Evolutionary conservation across 139 green algal genomes (phyloP), one percentile per base, ranked within the genome.

Genomic region (Chlamydomonas sphaeroides): DNA sequence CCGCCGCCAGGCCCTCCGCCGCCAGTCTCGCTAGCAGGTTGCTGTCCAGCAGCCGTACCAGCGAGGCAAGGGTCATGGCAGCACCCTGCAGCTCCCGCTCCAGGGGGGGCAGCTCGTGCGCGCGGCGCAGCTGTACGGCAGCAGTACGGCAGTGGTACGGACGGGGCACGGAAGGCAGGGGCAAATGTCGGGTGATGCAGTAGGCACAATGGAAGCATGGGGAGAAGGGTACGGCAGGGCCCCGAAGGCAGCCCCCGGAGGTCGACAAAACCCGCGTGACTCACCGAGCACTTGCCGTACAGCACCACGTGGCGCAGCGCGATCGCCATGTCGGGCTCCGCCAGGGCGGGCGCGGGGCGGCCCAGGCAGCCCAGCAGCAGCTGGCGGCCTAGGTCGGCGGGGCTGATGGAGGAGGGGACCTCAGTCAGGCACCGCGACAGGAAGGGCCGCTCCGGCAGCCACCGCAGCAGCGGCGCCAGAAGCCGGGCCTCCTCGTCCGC

Each of bases 331-430:
- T 79, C 71, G 20, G 18, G 51, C 6, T 28, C 11, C 10, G 30
- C 35, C 53, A 79, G 36, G 51, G 33, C 7, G 21, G 53, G 51
- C 20, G 67, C 35, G 5, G 71, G 49, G 17, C 51, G 51, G 18
- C 71, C 71, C 49, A 79, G 71, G 8, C n/a, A 56, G 5, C 26
- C 48, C 51, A 67, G 33, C 71, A 79, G 36, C 71, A 79, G 71
- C 51, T 79, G 71, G 30, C 71, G 53, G 2, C 51, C 51, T 20
- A 67, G 18, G 51, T 65, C 69, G 20, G 69, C 51, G 35, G 71
- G 71, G 35, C 33, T 49, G 3, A 79, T 51, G 51, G 33, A 11
- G 14, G 11, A 25, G 26, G 71, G 71, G 35, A 53, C 71, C 53
- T 51, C 53, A 5, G 30, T 8, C 51, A 36, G 18, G 51, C 51